Base-by-base conservation (phyloP, 139 green algal genomes). In the Trebouxia sp. region DNA sequence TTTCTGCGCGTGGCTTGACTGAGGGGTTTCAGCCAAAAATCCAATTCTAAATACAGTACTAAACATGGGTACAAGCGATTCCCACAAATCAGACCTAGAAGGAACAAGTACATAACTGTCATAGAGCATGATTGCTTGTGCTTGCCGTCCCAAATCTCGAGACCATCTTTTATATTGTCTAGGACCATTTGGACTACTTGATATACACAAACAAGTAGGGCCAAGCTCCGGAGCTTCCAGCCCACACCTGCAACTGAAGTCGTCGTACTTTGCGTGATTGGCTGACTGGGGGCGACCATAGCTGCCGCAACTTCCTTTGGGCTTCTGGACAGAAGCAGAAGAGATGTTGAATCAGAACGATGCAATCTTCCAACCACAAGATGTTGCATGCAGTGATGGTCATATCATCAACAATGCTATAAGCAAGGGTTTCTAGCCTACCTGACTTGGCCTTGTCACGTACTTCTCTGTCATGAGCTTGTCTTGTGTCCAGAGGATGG, bases 61-160 rank as follows among this genome's bases (percentile, higher is more conserved):
- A 66, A 66, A 66, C 55, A 66, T 66, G 55, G 38, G 55, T 66
- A 66, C 55, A 66, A 66, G 55, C 55, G 55, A 66, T 66, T 66
- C 6, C 6, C 37, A 66, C 55, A 39, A 66, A 66, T 66, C 12
- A 66, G 55, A 26, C 55, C 55, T 66, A 66, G 55, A 66, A 66
- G 55, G 6, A 6, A 66, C 7, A 11, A 66, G 55, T 11, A 66
- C 55, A 66, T 66, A 24, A 66, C 15, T 66, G 55, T 66, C 55
- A 66, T 11, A 39, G 55, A 66, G 55, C 12, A n/a, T 66, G 55
- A 11, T 24, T 66, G 55, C 7, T 38, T 66, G 55, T 66, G 55
- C 55, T 66, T 66, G 12, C 12, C 6, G 12, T 66, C 55, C 12
- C 12, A 5, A 66, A 66, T 66, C 6, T 66, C 55, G 12, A 66